A percentile compares a stretch with the other conserved stretches of the same genome.
Evolutionary conservation across 2,329 filamentous ascomycete genomes (phyloP).

Genomic region (Aspergillus sp.): DNA sequence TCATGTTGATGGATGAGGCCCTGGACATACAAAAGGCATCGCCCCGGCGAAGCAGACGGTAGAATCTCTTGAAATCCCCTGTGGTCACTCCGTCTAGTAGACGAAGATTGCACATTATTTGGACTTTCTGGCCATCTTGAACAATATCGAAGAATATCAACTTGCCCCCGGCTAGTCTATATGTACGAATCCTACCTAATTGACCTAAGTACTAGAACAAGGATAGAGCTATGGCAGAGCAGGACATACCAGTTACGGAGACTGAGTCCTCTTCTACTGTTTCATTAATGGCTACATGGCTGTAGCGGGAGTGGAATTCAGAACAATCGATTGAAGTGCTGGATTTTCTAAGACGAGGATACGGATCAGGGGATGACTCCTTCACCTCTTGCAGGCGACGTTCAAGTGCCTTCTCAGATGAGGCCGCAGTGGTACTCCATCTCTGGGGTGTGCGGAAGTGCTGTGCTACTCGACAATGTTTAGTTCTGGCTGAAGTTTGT

Average conservation of each 20-base stretch:
- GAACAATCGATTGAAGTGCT: constrained; percentile 37
- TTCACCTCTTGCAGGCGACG: constrained; percentile 44
- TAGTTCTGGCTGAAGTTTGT: constrained; percentile 11
- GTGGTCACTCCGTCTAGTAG: constrained; percentile 41
- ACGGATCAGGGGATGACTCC: constrained; percentile 40
- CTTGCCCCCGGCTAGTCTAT: constrained; percentile 73
- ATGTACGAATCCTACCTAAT: constrained; percentile 73
- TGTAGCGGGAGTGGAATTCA: constrained; percentile 45
- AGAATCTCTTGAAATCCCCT: constrained; percentile 62
- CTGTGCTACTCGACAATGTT: constrained; percentile 14
- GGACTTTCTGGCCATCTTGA: constrained; percentile 72
- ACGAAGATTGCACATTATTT: constrained; percentile 74
- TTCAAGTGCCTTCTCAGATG: constrained; percentile 40
- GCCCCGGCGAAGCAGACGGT: constrained; percentile 72
- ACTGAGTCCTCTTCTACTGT: constrained; percentile 46
- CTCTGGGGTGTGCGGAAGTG: constrained; percentile 1
- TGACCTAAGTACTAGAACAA: constrained; percentile 46
- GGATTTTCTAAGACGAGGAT: constrained; percentile 43
- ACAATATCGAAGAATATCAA: constrained; percentile 83
- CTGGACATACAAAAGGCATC: constrained; percentile 76
- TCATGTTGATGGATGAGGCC: constrained; percentile 11
- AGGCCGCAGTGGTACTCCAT: constrained; percentile 33
- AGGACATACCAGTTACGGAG: constrained; percentile 49
- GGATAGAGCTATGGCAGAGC: constrained; percentile 24
- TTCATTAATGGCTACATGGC: constrained; percentile 42